Conservation (phyloP, 2,329 filamentous ascomycete genomes). For the Xylaria sp. region DNA sequence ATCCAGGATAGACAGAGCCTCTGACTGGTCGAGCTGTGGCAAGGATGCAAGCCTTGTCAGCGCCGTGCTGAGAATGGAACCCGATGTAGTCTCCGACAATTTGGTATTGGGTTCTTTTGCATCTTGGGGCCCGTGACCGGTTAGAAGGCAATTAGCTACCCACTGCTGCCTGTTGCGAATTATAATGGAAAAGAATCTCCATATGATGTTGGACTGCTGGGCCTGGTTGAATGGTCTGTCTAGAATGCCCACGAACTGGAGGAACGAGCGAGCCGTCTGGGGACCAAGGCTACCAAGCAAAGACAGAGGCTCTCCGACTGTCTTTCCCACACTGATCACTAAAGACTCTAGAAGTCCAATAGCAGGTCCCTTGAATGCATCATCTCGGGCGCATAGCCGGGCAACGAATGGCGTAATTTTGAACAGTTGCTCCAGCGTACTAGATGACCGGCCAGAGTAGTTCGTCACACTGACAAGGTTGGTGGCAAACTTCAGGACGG, state of each 20-base stretch:
- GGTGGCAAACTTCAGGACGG: conserved; percentile 61
- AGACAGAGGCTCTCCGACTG: conserved; percentile 75
- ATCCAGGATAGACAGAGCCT: conserved; percentile 71
- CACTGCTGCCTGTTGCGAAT: conserved; percentile 89
- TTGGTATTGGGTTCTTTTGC: conserved; percentile 55
- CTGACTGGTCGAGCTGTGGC: conserved; percentile 55
- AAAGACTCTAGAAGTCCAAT: conserved; percentile 67
- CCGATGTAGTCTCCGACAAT: conserved; percentile 43
- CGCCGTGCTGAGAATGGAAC: conserved; percentile 69
- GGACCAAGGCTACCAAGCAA: conserved; percentile 85
- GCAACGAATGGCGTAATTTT: conserved; percentile 72
- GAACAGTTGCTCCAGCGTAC: conserved; percentile 72
- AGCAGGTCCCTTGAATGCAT: conserved; percentile 59
- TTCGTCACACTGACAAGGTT: conserved; percentile 66
- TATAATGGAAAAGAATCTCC: conserved; percentile 81
- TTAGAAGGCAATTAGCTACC: conserved; percentile 90
- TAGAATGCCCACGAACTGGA: conserved; percentile 70
- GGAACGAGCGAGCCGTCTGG: conserved; percentile 75
- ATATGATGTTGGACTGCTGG: conserved; percentile 62
- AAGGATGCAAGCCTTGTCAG: conserved; percentile 65
- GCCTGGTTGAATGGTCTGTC: conserved; percentile 68
- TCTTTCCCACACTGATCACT: conserved; percentile 62
- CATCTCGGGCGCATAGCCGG: conserved; percentile 66
- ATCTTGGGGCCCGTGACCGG: conserved; percentile 77
- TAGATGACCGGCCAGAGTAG: conserved; percentile 56